phyloP scores from a whole-genome alignment of 345 rosid genomes.

The Aquilaria sinensis region DNA sequence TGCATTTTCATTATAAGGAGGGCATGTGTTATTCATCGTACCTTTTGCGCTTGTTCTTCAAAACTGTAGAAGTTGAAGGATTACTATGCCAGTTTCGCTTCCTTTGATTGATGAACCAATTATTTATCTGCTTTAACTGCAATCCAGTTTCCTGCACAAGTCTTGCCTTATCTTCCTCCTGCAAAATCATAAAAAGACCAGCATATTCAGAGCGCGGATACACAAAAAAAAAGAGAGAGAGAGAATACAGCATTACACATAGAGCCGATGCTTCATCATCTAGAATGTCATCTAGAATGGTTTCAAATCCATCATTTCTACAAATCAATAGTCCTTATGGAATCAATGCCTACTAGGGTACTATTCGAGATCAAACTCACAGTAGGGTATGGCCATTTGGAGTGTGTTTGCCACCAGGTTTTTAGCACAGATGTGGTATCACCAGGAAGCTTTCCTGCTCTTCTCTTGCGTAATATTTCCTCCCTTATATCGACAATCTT shows the following conservation, averaged over 20 bases:
- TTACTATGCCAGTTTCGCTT: constrained; percentile 98
- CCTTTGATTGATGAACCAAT: constrained; percentile 98
- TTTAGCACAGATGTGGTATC: constrained; percentile 90
- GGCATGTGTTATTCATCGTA: constrained; percentile 17
- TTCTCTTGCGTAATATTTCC: constrained; percentile 93
- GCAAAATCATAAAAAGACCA: constrained; percentile 8
- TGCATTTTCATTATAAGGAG: background rate
- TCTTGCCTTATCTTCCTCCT: constrained; percentile 99
- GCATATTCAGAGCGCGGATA: background rate
- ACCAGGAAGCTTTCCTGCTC: constrained; percentile 98
- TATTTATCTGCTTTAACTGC: constrained; percentile 95
- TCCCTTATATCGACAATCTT: constrained; percentile 91
- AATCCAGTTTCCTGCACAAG: constrained; percentile 96
- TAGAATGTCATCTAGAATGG: too few species aligned
- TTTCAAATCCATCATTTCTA: background rate
- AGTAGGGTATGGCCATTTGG: constrained; percentile 99
- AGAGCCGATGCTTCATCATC: too few species aligned
- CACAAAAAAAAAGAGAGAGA: background rate
- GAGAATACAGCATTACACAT: too few species aligned
- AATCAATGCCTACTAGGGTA: background rate
- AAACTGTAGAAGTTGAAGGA: constrained; percentile 72
- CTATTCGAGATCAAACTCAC: constrained; percentile 32
- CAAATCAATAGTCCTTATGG: background rate
- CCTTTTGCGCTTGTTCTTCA: constrained; percentile 94
- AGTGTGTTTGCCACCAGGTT: constrained; percentile 96